Evolutionary conservation across 2,329 filamentous ascomycete genomes (phyloP).

Genomic region (Stachybotrys elegans): DNA sequence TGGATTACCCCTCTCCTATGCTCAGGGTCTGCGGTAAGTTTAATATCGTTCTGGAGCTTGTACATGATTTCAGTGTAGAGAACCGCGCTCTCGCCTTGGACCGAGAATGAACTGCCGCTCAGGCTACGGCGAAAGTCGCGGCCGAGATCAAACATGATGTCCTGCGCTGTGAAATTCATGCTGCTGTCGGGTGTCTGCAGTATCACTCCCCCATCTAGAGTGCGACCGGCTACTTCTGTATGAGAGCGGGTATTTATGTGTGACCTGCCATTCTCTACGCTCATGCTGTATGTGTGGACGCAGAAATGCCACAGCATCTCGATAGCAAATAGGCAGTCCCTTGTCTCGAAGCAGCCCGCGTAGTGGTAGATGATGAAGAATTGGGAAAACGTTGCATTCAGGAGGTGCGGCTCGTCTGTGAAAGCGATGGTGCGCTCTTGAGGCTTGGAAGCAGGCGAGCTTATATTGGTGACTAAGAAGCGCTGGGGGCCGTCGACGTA

Average conservation of each 20-base stretch:
- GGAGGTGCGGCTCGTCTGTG: not conserved
- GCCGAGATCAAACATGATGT: not conserved
- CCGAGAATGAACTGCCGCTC: not conserved
- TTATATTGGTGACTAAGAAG: not conserved
- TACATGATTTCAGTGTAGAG: too few species aligned
- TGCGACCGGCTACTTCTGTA: not conserved
- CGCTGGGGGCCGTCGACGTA: not conserved
- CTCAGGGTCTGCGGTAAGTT: too few species aligned
- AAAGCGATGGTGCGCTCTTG: too few species aligned
- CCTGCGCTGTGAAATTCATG: not conserved
- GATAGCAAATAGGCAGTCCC: conserved; percentile 5
- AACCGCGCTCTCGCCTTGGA: not conserved
- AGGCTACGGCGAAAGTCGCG: not conserved
- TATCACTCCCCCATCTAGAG: not conserved
- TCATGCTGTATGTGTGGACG: conserved; percentile 8
- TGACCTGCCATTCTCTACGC: conserved; percentile 1
- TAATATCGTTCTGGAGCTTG: too few species aligned
- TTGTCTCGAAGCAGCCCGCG: not conserved
- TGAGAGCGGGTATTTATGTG: not conserved
- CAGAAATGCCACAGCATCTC: conserved; percentile 12
- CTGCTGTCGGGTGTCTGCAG: not conserved
- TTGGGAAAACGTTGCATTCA: not conserved
- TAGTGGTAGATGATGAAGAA: not conserved
- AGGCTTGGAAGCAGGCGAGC: too few species aligned
- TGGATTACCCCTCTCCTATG: not conserved